phyloP scores from a whole-genome alignment of 2,329 filamentous ascomycete genomes.

The Fusarium duplospermum region DNA sequence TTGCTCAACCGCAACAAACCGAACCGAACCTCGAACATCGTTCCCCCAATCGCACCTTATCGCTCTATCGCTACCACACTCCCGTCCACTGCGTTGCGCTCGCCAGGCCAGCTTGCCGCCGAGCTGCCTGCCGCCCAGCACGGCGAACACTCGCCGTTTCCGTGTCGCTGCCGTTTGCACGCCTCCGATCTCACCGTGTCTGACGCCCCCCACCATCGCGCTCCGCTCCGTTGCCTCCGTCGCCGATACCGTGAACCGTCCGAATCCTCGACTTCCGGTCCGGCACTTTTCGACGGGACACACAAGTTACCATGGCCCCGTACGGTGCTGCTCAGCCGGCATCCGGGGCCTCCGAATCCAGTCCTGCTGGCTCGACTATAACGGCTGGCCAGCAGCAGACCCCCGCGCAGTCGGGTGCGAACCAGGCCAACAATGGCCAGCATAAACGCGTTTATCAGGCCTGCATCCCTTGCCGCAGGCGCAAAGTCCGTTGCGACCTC shows the following conservation, averaged over 20 bases:
- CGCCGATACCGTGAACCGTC: constrained; percentile 15
- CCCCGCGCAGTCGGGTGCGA: constrained; percentile 33
- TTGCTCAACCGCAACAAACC: constrained; percentile 52
- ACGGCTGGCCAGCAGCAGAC: constrained; percentile 32
- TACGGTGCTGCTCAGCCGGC: constrained; percentile 38
- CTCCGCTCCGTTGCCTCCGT: constrained; percentile 19
- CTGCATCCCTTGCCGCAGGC: constrained; percentile 70
- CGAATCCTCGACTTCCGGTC: constrained; percentile 5
- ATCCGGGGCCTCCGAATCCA: constrained; percentile 41
- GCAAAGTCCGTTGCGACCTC: constrained; percentile 72
- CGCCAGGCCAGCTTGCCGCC: constrained; percentile 6
- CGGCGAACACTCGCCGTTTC: constrained; percentile 19
- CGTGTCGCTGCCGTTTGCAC: not conserved
- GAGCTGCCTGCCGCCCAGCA: constrained; percentile 25
- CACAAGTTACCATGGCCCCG: constrained; percentile 36
- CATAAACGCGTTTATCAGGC: constrained; percentile 74
- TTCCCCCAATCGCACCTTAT: constrained; percentile 24
- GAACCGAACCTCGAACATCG: constrained; percentile 44
- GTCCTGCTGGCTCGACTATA: constrained; percentile 39
- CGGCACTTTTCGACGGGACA: constrained; percentile 3
- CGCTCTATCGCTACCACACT: constrained; percentile 1
- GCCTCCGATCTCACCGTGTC: not conserved
- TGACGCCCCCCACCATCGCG: not conserved
- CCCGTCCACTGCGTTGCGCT: not conserved
- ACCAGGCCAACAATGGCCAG: constrained; percentile 47